Evolutionary conservation across 441 rosid genomes (phyloP).

Genomic region (Gossypium laxum): DNA sequence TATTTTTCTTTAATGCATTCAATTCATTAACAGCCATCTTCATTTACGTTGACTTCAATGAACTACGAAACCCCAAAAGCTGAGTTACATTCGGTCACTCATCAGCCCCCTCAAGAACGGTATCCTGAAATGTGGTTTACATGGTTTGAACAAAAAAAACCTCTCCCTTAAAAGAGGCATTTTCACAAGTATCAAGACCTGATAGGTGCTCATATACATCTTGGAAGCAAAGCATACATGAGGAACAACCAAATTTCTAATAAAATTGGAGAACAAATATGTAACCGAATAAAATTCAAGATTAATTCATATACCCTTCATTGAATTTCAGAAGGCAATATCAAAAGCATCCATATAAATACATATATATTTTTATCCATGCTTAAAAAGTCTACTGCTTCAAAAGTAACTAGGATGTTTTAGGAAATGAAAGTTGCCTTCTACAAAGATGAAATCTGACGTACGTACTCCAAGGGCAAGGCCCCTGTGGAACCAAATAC

Average conservation of each 20-base stretch:
- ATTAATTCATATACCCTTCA: slow-evolving; percentile 22
- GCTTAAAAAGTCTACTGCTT: slow-evolving; percentile 1
- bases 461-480: slow-evolving; percentile 1
- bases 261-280: background rate
- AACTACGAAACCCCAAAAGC: no score
- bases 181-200: no score
- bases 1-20: no score
- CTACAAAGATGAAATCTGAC: slow-evolving; percentile 4
- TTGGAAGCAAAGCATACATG: no score
- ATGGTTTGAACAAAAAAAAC: no score
- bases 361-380: slow-evolving; percentile 12
- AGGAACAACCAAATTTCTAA: background rate
- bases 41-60: background rate
- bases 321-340: slow-evolving; percentile 24
- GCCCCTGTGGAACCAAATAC: slow-evolving; percentile 18
- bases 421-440: slow-evolving; percentile 11
- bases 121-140: no score
- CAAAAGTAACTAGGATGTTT: slow-evolving; percentile 14
- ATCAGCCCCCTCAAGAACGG: no score
- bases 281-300: slow-evolving; percentile 6
- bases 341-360: slow-evolving; percentile 14
- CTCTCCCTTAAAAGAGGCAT: no score
- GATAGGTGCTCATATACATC: no score
- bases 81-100: no score
- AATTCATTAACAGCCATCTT: background rate